Base-by-base conservation (phyloP, 352 stramenopile species). In the Phytopythium litorale region DNA sequence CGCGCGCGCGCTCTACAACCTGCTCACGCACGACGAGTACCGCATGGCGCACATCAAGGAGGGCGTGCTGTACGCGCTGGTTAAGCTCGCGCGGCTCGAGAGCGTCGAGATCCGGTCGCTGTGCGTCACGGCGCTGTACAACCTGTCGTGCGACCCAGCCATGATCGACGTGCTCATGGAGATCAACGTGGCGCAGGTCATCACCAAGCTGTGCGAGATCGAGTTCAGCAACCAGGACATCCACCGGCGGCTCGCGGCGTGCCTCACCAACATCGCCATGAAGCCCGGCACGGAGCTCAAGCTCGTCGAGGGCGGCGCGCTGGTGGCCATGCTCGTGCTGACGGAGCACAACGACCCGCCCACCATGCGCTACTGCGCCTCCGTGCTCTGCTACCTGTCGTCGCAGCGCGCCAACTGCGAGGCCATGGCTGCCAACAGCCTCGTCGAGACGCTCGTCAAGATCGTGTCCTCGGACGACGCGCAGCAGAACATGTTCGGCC, bases 191-290 rank as follows among this genome's bases (percentile, higher is more conserved):
- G 75, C 80, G 9, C 79, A 95, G 60, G 81, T 97, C 48, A 83
- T 95, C 61, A 84, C 87, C 33, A 91, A 95, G 55, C 79, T 94
- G 61, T 93, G 84, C 51, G 86, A 94, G 52, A 90, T 89, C 58
- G 84, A 92, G 58, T 93, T 91, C 68, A 89, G 75, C 50, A 90
- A 86, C 61, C 81, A 91, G 37, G 81, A 92, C 51, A 89, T 89
- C 57, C 79, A 91, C 53, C 76, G 76, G 0, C 78, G 81, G 6
- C 76, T 94, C 3, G 81, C 85, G 19, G 81, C 85, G 15, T 94
- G 82, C 60, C 60, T 94, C 8, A 89, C 83, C 61, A 92, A 92
- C 62, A 82, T 94, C 28, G 79, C 83, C 0, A 74, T 79, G 23
- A 79, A 87, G 58, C 70, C 75, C 0, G 69, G 65, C 5, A 81